A percentile compares a stretch with the other conserved stretches of the same genome.
Evolutionary conservation across 2,329 filamentous ascomycete species (phyloP).

Genomic region (Aureobasidium sp.): DNA sequence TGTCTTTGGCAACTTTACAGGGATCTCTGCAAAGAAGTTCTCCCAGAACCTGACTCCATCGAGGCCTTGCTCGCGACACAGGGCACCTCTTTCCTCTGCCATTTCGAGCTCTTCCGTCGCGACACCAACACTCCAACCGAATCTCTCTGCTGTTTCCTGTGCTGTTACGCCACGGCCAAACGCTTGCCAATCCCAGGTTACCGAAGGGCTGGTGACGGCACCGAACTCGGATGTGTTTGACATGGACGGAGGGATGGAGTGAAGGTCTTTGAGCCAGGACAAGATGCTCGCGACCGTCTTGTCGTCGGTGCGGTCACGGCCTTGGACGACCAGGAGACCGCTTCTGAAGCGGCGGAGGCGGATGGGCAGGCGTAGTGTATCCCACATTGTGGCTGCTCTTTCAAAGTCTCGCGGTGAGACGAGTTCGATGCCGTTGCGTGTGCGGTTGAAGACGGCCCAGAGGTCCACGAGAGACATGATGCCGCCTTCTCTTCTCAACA

Average conservation of each 20-base stretch:
- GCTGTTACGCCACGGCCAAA: slow-evolving; percentile 85
- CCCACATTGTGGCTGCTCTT: slow-evolving; percentile 81
- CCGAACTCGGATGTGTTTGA: slow-evolving; percentile 42
- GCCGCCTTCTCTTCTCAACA: slow-evolving; percentile 71
- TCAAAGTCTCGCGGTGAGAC: slow-evolving; percentile 88
- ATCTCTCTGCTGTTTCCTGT: slow-evolving; percentile 77
- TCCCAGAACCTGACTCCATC: slow-evolving; percentile 92
- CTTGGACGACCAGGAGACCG: slow-evolving; percentile 88
- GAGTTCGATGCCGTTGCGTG: slow-evolving; percentile 84
- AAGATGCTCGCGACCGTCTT: slow-evolving; percentile 74
- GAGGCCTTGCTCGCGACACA: slow-evolving; percentile 86
- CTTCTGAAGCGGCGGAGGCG: slow-evolving; percentile 83
- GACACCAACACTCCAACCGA: slow-evolving; percentile 95
- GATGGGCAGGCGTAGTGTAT: slow-evolving; percentile 75
- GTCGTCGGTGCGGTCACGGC: slow-evolving; percentile 79
- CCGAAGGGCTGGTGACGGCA: neutral
- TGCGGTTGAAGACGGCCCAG: slow-evolving; percentile 92
- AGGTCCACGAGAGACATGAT: slow-evolving; percentile 85
- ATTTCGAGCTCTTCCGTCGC: slow-evolving; percentile 93
- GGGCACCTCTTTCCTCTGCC: slow-evolving; percentile 79
- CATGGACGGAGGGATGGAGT: slow-evolving; percentile 25
- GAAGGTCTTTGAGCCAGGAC: slow-evolving; percentile 67
- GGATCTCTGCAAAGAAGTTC: slow-evolving; percentile 42
- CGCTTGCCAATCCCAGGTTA: slow-evolving; percentile 62
- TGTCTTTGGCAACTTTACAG: slow-evolving; percentile 1